Conservation (phyloP, 2,329 filamentous ascomycete genomes). For the Proliferodiscus dingleyae region DNA sequence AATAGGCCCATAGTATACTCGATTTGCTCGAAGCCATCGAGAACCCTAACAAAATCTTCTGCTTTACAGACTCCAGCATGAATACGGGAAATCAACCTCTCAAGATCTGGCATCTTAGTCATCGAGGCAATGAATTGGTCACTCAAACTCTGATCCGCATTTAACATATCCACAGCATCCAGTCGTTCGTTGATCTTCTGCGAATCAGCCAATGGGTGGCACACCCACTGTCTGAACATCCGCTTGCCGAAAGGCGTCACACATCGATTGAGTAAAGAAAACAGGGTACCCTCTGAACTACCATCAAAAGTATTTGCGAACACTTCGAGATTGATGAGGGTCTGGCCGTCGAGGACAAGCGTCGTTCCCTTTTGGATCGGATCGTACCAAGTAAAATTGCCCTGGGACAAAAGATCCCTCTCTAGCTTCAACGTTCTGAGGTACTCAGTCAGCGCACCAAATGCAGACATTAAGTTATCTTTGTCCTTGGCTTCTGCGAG, state of each 20-base stretch:
- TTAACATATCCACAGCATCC: slow-evolving; percentile 90
- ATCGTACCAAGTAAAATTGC: slow-evolving; percentile 87
- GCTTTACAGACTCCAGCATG: slow-evolving; percentile 87
- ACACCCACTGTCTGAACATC: slow-evolving; percentile 94
- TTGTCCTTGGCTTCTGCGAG: slow-evolving; percentile 71
- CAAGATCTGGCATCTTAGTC: slow-evolving; percentile 87
- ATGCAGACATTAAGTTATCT: slow-evolving; percentile 80
- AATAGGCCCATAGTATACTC: slow-evolving; percentile 87
- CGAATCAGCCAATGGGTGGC: slow-evolving; percentile 85
- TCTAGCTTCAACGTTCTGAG: slow-evolving; percentile 84
- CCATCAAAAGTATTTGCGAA: slow-evolving; percentile 93
- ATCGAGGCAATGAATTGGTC: slow-evolving; percentile 87
- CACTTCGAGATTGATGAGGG: slow-evolving; percentile 94
- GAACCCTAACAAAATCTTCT: slow-evolving; percentile 86
- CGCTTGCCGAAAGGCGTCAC: slow-evolving; percentile 97
- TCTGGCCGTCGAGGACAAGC: slow-evolving; percentile 89
- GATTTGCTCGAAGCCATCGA: slow-evolving; percentile 97
- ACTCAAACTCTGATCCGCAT: slow-evolving; percentile 72
- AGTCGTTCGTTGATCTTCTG: slow-evolving; percentile 86
- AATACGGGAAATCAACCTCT: slow-evolving; percentile 88
- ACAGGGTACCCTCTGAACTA: slow-evolving; percentile 78
- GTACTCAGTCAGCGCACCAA: slow-evolving; percentile 86
- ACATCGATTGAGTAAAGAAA: slow-evolving; percentile 85
- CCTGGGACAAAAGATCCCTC: slow-evolving; percentile 76
- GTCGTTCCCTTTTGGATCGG: slow-evolving; percentile 87